Percentiles rank a stretch among this genome's conserved stretches.
These are phyloP conservation scores for Volvox africanus DNA, from an alignment of 139 green algal genomes.

Conservation along the genomic window DNA sequence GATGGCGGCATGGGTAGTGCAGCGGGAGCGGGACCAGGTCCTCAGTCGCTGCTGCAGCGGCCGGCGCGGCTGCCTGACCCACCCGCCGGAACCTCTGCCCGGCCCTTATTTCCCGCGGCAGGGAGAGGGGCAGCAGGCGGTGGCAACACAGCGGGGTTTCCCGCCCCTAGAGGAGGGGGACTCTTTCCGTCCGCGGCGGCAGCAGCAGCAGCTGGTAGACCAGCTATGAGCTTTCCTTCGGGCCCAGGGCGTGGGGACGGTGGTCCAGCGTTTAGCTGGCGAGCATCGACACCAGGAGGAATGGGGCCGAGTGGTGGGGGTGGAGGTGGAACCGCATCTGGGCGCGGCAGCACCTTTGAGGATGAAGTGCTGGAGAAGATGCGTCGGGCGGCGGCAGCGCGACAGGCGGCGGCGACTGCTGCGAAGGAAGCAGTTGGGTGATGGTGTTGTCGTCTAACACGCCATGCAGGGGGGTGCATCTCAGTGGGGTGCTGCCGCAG, in stretches of 20 bases:
- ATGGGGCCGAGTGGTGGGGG: not conserved
- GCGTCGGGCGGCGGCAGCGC: conserved; percentile 16
- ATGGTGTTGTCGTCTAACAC: not conserved
- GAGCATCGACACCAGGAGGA: not conserved
- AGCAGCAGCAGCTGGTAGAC: not conserved
- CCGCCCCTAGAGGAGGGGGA: not conserved
- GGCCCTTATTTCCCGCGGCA: conserved; percentile 25
- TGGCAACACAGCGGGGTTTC: not conserved
- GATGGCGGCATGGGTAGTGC: not conserved
- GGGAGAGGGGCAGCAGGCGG: not conserved
- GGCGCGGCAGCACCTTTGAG: conserved; percentile 21
- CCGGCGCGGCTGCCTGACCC: conserved; percentile 1
- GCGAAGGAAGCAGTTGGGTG: not conserved
- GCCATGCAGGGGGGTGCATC: no score
- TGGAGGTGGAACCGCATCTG: not conserved
- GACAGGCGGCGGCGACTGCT: not conserved
- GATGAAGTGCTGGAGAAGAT: conserved; percentile 32
- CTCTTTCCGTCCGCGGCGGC: conserved; percentile 5
- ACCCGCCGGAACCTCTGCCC: not conserved
- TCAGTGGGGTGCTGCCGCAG: no score
- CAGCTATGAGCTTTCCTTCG: not conserved
- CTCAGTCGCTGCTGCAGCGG: conserved; percentile 24
- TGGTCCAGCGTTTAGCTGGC: not conserved
- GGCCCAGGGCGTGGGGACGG: no score
- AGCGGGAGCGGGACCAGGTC: not conserved